A percentile compares a stretch with the other conserved stretches of the same genome.
Evolutionary conservation across 2,329 filamentous ascomycete genomes (phyloP).

Genomic region (Coniochaeta pulveracea): DNA sequence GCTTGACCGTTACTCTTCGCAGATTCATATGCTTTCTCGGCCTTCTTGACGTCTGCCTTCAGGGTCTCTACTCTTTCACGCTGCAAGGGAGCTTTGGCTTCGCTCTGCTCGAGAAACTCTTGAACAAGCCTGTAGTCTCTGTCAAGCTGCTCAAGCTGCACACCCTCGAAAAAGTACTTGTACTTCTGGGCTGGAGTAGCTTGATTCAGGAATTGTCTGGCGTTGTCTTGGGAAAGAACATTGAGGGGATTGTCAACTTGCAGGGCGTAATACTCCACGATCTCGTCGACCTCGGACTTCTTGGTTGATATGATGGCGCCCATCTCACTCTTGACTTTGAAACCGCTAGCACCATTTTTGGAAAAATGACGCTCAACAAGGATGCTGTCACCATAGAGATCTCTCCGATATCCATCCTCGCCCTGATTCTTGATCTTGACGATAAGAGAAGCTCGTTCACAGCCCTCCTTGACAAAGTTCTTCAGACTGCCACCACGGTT

Average conservation of each 20-base stretch:
- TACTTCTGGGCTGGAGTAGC: slow-evolving; percentile 81
- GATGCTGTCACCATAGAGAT: slow-evolving; percentile 75
- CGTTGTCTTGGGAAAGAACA: slow-evolving; percentile 89
- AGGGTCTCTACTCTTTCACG: slow-evolving; percentile 39
- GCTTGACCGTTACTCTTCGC: slow-evolving; percentile 57
- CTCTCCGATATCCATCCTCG: slow-evolving; percentile 69
- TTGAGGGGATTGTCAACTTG: slow-evolving; percentile 97
- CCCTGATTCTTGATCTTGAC: slow-evolving; percentile 90
- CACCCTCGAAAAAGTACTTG: slow-evolving; percentile 90
- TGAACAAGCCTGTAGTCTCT: slow-evolving; percentile 81
- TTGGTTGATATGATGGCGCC: slow-evolving; percentile 68
- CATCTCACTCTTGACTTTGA: slow-evolving; percentile 70
- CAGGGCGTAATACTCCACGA: slow-evolving; percentile 83
- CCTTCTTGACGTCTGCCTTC: too few species aligned
- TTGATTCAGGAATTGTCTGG: slow-evolving; percentile 81
- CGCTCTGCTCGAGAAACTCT: slow-evolving; percentile 64
- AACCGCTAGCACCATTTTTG: slow-evolving; percentile 61
- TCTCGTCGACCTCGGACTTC: slow-evolving; percentile 79
- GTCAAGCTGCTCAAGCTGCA: slow-evolving; percentile 84
- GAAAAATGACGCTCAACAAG: slow-evolving; percentile 86
- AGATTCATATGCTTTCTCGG: slow-evolving; percentile 46
- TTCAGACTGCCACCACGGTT: slow-evolving; percentile 87
- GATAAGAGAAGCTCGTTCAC: slow-evolving; percentile 62
- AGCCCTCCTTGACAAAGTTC: slow-evolving; percentile 78
- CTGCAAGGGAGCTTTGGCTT: slow-evolving; percentile 49